Percentiles rank a stretch among this genome's conserved stretches.
These are phyloP conservation scores for Kwoniella dendrophila DNA, from an alignment of 768 basidiomycete genomes.

Conservation along the genomic window DNA sequence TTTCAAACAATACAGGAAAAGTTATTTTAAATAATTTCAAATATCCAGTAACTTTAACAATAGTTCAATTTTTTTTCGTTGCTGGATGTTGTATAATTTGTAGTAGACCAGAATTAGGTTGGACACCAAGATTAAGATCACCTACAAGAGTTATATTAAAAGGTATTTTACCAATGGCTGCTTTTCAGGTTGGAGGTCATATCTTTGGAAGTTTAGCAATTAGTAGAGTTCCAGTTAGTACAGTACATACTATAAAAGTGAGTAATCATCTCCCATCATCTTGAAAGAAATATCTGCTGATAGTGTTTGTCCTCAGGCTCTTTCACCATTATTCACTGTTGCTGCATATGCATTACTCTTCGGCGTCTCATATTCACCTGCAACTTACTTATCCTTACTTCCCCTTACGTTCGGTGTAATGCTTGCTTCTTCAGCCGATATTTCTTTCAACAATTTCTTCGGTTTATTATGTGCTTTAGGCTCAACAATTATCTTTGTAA, in stretches of 20 bases:
- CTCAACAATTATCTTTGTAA: constrained; percentile 93
- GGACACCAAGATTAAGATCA: constrained; percentile 63
- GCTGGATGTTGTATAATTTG: constrained; percentile 80
- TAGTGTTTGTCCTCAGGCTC: constrained; percentile 63
- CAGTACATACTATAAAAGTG: constrained; percentile 99
- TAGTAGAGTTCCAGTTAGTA: constrained; percentile 91
- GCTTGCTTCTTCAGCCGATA: constrained; percentile 92
- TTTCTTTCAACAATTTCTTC: constrained; percentile 78
- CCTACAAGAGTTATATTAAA: constrained; percentile 74
- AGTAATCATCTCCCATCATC: constrained; percentile 35
- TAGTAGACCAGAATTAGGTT: constrained; percentile 59
- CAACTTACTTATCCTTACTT: constrained; percentile 90
- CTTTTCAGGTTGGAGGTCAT: constrained; percentile 96
- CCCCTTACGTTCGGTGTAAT: constrained; percentile 95
- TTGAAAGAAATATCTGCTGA: not conserved
- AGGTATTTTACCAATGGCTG: constrained; percentile 89
- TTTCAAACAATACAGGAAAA: constrained; percentile 96
- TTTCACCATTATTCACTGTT: constrained; percentile 96
- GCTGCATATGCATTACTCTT: constrained; percentile 92
- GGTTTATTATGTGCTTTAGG: constrained; percentile 96
- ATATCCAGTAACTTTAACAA: constrained; percentile 94
- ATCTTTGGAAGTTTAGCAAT: constrained; percentile 98
- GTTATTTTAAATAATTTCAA: constrained; percentile 87
- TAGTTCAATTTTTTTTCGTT: constrained; percentile 96
- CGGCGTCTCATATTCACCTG: constrained; percentile 85